Evolutionary conservation across 352 stramenopile species (phyloP), one percentile per base, ranked within the genome.

Genomic region (Phytopythium mirpurense): DNA sequence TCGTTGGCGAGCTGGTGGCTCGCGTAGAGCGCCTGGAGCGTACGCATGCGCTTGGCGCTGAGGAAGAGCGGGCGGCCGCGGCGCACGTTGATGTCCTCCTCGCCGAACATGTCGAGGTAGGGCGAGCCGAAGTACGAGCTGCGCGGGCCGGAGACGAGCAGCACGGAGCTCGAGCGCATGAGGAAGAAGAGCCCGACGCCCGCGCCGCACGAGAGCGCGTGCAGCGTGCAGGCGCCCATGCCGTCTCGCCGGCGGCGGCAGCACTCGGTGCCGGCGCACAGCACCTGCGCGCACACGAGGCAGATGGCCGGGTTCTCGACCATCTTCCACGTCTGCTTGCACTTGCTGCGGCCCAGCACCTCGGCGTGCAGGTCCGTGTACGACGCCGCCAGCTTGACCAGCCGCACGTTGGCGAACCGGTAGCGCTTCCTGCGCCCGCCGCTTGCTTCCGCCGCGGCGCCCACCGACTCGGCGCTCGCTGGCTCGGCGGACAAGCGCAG

Each of bases 41-140:
- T 76, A 26, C 77, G 75, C 72, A 91, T 86, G 35, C 84, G 78
- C 54, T 88, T 84, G 45, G 66, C 65, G 47, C 79, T 91, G 9
- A 94, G 61, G 57, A 86, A 85, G 27, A 94, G 60, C 23, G 84
- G 84, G 3, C 84, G 75, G 3, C 84, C 82, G 40, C 84, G 81
- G 44, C 81, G 70, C 27, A 94, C 60, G 45, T 90, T 88, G 53
- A 92, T 88, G 49, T 94, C 84, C 65, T 94, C 81, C 75, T 94
- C 84, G 21, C 81, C 84, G 73, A 94, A 94, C 78, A 89, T 90
- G 54, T 94, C 84, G 23, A 94, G 72, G 51, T 92, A 94, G 35
- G 81, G 80, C 56, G 81, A 92, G 5, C 78, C 76, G 53, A 94
- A 94, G 72, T 91, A 94, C 35, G 76, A 94, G 51, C 77, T 87